Percentiles rank a stretch among this genome's conserved stretches.
Conservation (phyloP, 2,329 filamentous ascomycete species). For the Botrytis paeoniae region DNA sequence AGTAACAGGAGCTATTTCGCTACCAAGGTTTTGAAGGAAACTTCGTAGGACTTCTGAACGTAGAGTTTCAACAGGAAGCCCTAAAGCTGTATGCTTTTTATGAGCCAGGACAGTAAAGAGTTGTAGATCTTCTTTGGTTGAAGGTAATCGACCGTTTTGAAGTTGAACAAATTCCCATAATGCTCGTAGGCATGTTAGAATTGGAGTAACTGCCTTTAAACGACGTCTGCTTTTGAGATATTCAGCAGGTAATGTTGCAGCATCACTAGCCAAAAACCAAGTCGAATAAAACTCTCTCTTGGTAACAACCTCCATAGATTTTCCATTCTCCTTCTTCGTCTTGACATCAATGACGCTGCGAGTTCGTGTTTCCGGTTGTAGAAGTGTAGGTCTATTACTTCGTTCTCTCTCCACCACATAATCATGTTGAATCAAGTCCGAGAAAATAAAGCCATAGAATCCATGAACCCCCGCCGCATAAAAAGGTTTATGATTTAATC, state of each 20-base stretch:
- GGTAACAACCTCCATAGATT: slow-evolving; percentile 78
- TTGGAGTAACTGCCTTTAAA: slow-evolving; percentile 72
- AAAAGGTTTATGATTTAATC: slow-evolving; percentile 74
- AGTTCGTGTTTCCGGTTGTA: slow-evolving; percentile 70
- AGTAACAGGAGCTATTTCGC: slow-evolving; percentile 81
- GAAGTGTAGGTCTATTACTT: slow-evolving; percentile 65
- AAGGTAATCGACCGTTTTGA: slow-evolving; percentile 53
- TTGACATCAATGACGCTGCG: slow-evolving; percentile 70
- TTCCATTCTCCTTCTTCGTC: slow-evolving; percentile 66
- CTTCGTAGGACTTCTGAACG: slow-evolving; percentile 70
- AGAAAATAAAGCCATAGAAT: slow-evolving; percentile 92
- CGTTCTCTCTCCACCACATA: slow-evolving; percentile 84
- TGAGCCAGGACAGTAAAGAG: slow-evolving; percentile 75
- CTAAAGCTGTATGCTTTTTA: slow-evolving; percentile 72
- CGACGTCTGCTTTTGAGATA: slow-evolving; percentile 67
- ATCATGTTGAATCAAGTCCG: slow-evolving; percentile 85
- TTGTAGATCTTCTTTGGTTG: slow-evolving; percentile 62
- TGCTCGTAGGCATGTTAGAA: slow-evolving; percentile 81
- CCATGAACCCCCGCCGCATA: slow-evolving; percentile 87
- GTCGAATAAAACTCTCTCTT: slow-evolving; percentile 91
- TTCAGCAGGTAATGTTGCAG: slow-evolving; percentile 67
- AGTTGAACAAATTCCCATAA: slow-evolving; percentile 80
- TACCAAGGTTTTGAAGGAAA: slow-evolving; percentile 83
- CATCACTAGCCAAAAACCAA: slow-evolving; percentile 76
- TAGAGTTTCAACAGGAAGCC: slow-evolving; percentile 65